Percentiles rank a stretch among this genome's conserved stretches.
Evolutionary conservation across 176 grass and related monocot genomes (phyloP).

Genomic region (barley (Hordeum vulgare)): DNA sequence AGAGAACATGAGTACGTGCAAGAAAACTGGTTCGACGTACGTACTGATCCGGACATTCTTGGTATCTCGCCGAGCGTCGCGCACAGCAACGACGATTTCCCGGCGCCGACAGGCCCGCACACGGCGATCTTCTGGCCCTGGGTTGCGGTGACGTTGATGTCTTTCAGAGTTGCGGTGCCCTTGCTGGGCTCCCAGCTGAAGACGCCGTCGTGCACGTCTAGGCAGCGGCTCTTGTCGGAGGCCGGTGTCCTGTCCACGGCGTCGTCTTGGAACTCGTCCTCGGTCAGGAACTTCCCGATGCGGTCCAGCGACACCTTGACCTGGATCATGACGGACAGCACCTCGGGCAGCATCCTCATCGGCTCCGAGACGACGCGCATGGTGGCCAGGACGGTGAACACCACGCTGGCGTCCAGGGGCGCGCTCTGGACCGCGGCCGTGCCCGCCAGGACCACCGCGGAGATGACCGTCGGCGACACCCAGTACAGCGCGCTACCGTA

Average conservation of each 20-base stretch:
- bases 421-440: slow-evolving; percentile 38
- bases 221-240: background rate
- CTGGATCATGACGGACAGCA: slow-evolving; percentile 78
- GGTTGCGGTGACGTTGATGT: slow-evolving; percentile 28
- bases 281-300: slow-evolving; percentile 50
- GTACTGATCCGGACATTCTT: slow-evolving; percentile 66
- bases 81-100: slow-evolving; percentile 61
- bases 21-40: background rate
- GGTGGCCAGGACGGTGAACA: slow-evolving; percentile 81
- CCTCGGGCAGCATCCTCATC: slow-evolving; percentile 77
- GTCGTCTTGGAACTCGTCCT: slow-evolving; percentile 67
- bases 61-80: slow-evolving; percentile 74
- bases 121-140: slow-evolving; percentile 53
- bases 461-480: slow-evolving; percentile 74
- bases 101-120: slow-evolving; percentile 66
- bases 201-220: slow-evolving; percentile 26
- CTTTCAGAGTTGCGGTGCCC: slow-evolving; percentile 36
- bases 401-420: slow-evolving; percentile 51
- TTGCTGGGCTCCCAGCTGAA: slow-evolving; percentile 63
- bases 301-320: slow-evolving; percentile 81
- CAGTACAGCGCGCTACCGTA: slow-evolving; percentile 71
- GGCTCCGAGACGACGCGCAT: slow-evolving; percentile 66
- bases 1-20: background rate
- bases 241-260: slow-evolving; percentile 16
- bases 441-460: slow-evolving; percentile 51